These are phyloP conservation scores for Laburnicola sp. DNA, from an alignment of 2,329 filamentous ascomycete genomes.

Conservation along the genomic window DNA sequence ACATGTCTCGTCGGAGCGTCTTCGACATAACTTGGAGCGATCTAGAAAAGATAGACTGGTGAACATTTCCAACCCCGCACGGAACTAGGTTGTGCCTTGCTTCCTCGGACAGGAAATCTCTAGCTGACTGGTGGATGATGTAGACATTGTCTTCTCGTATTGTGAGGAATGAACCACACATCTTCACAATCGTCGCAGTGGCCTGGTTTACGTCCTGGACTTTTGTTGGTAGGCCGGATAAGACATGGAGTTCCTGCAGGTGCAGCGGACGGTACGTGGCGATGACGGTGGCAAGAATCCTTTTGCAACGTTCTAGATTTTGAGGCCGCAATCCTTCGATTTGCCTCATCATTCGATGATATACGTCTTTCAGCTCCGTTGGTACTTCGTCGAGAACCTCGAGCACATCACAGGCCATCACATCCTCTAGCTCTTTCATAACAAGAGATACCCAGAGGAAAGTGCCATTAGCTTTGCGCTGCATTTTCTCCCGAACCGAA, in stretches of 20 bases:
- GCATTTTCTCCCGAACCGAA: neutral
- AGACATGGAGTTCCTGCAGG: constrained; percentile 14
- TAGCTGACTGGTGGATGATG: constrained; percentile 50
- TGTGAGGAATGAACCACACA: constrained; percentile 49
- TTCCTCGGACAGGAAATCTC: constrained; percentile 43
- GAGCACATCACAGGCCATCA: neutral
- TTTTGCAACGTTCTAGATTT: neutral
- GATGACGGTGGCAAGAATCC: neutral
- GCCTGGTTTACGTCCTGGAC: constrained; percentile 29
- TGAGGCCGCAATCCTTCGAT: neutral
- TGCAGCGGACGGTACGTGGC: neutral
- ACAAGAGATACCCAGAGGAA: neutral
- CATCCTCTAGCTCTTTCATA: neutral
- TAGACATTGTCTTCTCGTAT: constrained; percentile 34
- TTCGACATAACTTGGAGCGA: constrained; percentile 34
- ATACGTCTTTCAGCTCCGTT: neutral
- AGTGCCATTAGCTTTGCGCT: neutral
- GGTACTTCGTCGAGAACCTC: neutral
- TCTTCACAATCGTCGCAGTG: constrained; percentile 29
- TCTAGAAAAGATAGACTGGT: constrained; percentile 35
- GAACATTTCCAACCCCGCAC: constrained; percentile 22
- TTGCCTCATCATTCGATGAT: neutral
- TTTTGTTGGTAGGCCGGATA: constrained; percentile 29
- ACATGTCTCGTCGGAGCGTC: constrained; percentile 28
- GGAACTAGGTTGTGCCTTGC: constrained; percentile 33